Conservation (phyloP, 2,329 filamentous ascomycete genomes). For the Colletotrichum ledebouriae region DNA sequence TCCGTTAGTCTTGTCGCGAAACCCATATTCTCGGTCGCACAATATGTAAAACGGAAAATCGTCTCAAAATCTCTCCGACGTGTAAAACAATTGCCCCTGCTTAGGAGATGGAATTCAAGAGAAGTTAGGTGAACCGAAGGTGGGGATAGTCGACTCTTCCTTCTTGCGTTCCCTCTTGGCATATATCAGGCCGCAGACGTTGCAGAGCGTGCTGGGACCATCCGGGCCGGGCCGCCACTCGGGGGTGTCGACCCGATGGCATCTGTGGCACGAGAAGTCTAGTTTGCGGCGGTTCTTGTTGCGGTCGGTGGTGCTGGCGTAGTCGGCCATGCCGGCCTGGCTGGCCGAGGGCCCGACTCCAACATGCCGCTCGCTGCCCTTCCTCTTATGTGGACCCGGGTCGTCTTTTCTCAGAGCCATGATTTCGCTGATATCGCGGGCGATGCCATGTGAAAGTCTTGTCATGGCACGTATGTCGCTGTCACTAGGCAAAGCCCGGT, state of each 20-base stretch:
- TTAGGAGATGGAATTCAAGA: neutral
- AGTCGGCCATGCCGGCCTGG: neutral
- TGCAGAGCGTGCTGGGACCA: conserved; percentile 78
- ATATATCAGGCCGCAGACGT: conserved; percentile 75
- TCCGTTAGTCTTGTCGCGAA: neutral
- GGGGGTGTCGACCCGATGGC: conserved; percentile 80
- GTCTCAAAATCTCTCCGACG: too few species aligned
- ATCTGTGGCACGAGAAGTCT: conserved; percentile 55
- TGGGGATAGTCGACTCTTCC: conserved; percentile 31
- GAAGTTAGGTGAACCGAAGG: conserved; percentile 14
- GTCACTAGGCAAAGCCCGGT: conserved; percentile 19
- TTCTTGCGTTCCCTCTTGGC: conserved; percentile 46
- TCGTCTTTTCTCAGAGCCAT: conserved; percentile 18
- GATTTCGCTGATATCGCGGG: conserved; percentile 36
- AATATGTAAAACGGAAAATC: conserved; percentile 5
- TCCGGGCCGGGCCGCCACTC: conserved; percentile 83
- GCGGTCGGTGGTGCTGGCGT: conserved; percentile 1
- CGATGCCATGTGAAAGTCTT: conserved; percentile 35
- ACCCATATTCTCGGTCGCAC: neutral
- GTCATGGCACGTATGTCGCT: conserved; percentile 35
- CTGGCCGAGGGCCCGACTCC: neutral
- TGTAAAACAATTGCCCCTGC: too few species aligned
- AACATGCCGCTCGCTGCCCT: neutral
- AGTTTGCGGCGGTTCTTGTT: conserved; percentile 48
- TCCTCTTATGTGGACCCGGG: neutral